Evolutionary conservation across 768 basidiomycete genomes (phyloP), one percentile per base, ranked within the genome.

Genomic region (Mycena indigotica): DNA sequence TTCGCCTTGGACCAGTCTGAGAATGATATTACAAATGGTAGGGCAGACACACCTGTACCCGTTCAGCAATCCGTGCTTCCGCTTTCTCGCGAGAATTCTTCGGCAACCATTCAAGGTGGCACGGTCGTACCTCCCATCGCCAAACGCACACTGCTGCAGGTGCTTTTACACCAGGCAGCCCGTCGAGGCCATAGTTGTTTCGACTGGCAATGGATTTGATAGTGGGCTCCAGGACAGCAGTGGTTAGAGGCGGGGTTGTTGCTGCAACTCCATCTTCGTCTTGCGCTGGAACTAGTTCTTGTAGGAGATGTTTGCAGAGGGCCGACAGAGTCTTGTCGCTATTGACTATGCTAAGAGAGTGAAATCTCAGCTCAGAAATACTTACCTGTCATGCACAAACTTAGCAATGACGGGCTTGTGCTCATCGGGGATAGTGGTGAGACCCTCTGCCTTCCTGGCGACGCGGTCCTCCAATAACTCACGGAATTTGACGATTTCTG

Each of bases 91-190:
- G 75, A 13, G 80, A 78, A 66, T 81, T 84, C 67, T 83, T 86
- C 0, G 90, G 89, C 28, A 94, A 69, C 82, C 87, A 88, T 55
- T 82, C 77, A 56, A 75, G 73, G 60, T 80, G 76, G 19, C 78
- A 63, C 2, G 83, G 78, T 64, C 83, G 84, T 12, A 90, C 86
- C 69, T 96, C 94, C 94, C 93, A 96, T 51, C 90, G 78, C 92
- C 91, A 95, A 21, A 89, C 75, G 60, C 82, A 86, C 29, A 91
- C 72, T n/a, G 82, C 74, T 5, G 86, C 83, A 15, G 88, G 86
- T 21, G 76, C 66, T 67, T 81, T 89, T 52, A 75, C 74, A 30
- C 81, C 82, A 10, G 72, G 66, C 17, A 73, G 66, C 2, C 74
- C 72, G 52, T 91, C 85, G 4, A 95, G 71, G 1, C 94, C 94